Percentiles rank a stretch among this genome's conserved stretches.
These are phyloP conservation scores for Phytophthora crassamura DNA, from an alignment of 352 stramenopile species.

Conservation along the genomic window DNA sequence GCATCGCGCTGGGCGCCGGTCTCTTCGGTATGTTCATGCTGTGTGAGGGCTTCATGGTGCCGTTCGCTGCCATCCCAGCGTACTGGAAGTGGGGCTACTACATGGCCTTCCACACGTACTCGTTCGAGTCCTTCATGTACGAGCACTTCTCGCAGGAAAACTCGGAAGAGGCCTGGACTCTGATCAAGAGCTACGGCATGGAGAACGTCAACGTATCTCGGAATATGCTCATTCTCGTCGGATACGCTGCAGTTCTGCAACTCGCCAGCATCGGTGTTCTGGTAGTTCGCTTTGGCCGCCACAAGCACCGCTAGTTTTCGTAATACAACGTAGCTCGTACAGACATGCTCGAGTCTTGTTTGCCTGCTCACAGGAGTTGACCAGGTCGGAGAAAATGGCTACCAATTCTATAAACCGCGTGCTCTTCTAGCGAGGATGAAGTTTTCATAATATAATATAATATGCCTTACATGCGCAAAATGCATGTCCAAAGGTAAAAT, in stretches of 20 bases:
- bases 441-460: too few species aligned
- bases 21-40: constrained; percentile 87
- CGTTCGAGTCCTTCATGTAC: constrained; percentile 82
- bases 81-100: constrained; percentile 85
- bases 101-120: constrained; percentile 83
- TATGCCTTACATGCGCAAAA: constrained; percentile 38
- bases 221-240: constrained; percentile 66
- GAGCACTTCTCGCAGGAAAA: constrained; percentile 59
- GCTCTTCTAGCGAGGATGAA: constrained; percentile 56
- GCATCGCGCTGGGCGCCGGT: constrained; percentile 73
- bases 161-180: constrained; percentile 14
- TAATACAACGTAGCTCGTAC: background rate
- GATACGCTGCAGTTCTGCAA: constrained; percentile 54
- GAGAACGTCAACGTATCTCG: constrained; percentile 48
- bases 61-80: constrained; percentile 49
- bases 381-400: constrained; percentile 66
- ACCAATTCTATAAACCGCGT: constrained; percentile 75
- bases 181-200: constrained; percentile 56
- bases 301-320: constrained; percentile 18
- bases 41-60: constrained; percentile 81
- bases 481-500: too few species aligned
- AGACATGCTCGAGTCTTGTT: too few species aligned
- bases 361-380: constrained; percentile 70
- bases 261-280: constrained; percentile 45
- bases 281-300: constrained; percentile 31